A percentile compares a stretch with the other conserved stretches of the same genome.
Evolutionary conservation across 192 early-diverging fungal species (phyloP).

Genomic region (Podila verticillata): DNA sequence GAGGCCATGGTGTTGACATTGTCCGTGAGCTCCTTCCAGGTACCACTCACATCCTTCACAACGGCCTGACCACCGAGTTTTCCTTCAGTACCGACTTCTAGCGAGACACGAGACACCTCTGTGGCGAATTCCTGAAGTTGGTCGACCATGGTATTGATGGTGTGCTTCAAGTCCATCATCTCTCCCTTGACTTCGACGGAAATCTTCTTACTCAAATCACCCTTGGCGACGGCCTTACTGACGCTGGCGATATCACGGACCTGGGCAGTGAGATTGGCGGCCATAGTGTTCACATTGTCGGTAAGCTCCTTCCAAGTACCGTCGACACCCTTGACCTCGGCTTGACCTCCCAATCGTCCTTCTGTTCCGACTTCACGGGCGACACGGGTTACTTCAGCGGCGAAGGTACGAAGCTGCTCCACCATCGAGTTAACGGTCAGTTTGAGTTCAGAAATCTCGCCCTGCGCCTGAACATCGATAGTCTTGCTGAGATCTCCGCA

Average conservation of each 20-base stretch:
- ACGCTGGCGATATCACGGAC: conserved; percentile 74
- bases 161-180: conserved; percentile 70
- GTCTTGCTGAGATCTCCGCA: conserved; percentile 64
- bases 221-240: conserved; percentile 71
- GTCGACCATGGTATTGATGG: conserved; percentile 66
- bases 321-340: conserved; percentile 64
- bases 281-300: conserved; percentile 78
- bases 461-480: conserved; percentile 62
- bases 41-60: conserved; percentile 52
- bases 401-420: conserved; percentile 60
- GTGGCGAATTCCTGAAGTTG: conserved; percentile 57
- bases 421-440: conserved; percentile 74
- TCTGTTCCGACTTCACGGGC: conserved; percentile 74
- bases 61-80: conserved; percentile 44
- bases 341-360: conserved; percentile 72
- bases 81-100: conserved; percentile 49
- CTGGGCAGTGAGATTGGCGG: conserved; percentile 72
- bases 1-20: conserved; percentile 68
- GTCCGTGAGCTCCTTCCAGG: conserved; percentile 61
- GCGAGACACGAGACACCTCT: conserved; percentile 52
- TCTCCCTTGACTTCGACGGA: conserved; percentile 65
- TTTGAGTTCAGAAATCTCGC: conserved; percentile 74
- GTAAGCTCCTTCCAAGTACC: conserved; percentile 76
- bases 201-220: conserved; percentile 65
- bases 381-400: conserved; percentile 65